Base-by-base conservation (phyloP, 345 rosid genomes). In the Stellera chamaejasme region DNA sequence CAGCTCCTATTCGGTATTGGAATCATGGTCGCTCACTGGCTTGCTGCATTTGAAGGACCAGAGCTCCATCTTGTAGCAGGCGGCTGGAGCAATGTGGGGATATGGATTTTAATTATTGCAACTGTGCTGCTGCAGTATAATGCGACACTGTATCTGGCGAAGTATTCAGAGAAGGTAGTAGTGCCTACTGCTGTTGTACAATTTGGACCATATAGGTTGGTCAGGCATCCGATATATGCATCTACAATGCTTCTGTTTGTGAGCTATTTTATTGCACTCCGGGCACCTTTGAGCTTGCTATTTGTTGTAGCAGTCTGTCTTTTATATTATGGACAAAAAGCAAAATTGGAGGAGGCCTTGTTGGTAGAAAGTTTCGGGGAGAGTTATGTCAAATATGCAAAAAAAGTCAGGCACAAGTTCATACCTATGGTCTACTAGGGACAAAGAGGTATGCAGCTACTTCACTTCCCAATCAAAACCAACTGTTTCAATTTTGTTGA, bases 191-290 rank as follows among this genome's bases (percentile, higher is more conserved):
- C 80, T 57, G 98, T 88, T 47, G 90, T 88, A 59, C 95, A 82
- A 43, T 88, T 85, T 69, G 92, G 96, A 56, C 95, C 98, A 19
- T 91, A 79, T 65, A 79, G 98, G 69, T 88, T 85, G 96, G 82
- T 85, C 44, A 63, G 85, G 52, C 92, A 91, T 72, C 95, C 95
- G 0, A 75, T 85, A 52, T 85, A 88, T 69, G 83, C 90, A 3
- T 91, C 88, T 27, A 83, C 87, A 2, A 72, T 91, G 76, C 87
- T 88, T 70, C 71, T 85, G 59, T 82, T 85, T 43, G 77, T 68
- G 0, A 65, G 82, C 32, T 80, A 82, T 69, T 88, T 77, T 68
- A 43, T 73, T 55, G 85, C 92, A 1, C 82, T 85, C 52, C 81
- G 81, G 52, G 95, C 92, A 10, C 92, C 90, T 73, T 64, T 81